These are phyloP conservation scores for Dothiorella sarmentorum DNA, from an alignment of 2,329 filamentous ascomycete genomes.

Conservation along the genomic window DNA sequence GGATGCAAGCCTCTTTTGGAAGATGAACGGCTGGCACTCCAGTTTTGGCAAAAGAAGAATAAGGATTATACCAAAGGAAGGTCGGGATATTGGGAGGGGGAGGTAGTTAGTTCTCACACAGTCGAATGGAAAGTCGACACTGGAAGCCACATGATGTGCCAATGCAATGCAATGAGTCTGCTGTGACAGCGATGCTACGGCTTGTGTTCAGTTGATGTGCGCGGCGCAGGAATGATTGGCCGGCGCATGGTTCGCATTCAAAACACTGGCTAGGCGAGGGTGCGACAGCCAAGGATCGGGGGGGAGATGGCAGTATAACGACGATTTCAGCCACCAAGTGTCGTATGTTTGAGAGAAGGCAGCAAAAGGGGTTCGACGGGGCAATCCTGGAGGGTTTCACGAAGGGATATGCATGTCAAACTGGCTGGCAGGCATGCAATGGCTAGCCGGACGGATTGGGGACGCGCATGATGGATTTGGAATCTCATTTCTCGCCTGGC, in stretches of 20 bases:
- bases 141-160: conserved; percentile 11
- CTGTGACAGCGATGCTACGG: conserved; percentile 13
- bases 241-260: neutral
- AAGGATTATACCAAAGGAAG: conserved; percentile 14
- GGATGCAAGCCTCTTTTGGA: conserved; percentile 10
- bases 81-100: conserved; percentile 14
- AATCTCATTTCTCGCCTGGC: conserved; percentile 13
- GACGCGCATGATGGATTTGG: conserved; percentile 3
- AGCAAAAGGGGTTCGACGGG: conserved; percentile 1
- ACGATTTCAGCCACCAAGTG: neutral
- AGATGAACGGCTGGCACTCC: conserved; percentile 4
- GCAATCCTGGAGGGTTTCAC: neutral
- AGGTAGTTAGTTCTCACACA: conserved; percentile 1
- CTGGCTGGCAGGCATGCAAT: conserved; percentile 3
- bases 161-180: conserved; percentile 1
- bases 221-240: neutral
- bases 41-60: conserved; percentile 12
- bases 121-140: conserved; percentile 13
- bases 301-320: neutral
- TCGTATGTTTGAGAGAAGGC: neutral
- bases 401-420: conserved; percentile 11
- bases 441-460: conserved; percentile 5
- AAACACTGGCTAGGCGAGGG: neutral
- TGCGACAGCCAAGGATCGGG: neutral
- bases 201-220: conserved; percentile 3